Evolutionary conservation across 163 green algal species (phyloP), one percentile per base, ranked within the genome.

Genomic region (Chloromonas sp.): DNA sequence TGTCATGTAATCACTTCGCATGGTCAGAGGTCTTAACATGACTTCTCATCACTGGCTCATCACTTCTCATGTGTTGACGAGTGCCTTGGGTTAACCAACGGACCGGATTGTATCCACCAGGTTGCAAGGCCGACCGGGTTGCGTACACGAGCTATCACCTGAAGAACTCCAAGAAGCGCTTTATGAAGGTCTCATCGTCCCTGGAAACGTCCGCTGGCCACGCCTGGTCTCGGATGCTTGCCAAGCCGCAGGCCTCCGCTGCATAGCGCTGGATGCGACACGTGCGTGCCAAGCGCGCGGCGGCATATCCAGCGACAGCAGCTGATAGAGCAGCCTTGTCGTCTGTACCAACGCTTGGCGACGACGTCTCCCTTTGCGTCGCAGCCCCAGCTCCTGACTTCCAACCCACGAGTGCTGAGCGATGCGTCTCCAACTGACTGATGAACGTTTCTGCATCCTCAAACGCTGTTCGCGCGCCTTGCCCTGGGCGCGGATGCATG

Each of bases 401-500:
- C 66, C 66, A 74, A 5, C 66, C 66, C 5, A 11, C 66, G 5
- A 74, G 66, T 11, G 5, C 66, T 11, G 5, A 5, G 11, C 66
- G 66, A 11, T 74, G 66, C 66, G 5, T 74, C 5, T 74, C 66
- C 66, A 74, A 11, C 5, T 15, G 66, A 5, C 5, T 15, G 5
- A 74, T 11, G 5, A 74, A 11, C 66, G 11, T 11, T 5, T 11
- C 5, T 5, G 66, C 66, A 11, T 74, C 87, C 86, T 91, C 88
- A 83, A 91, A 91, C 2, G 88, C 84, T 36, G 80, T 85, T 3
- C 86, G 82, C 1, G 86, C 88, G 1, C 86, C 86, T 77, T 90
- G 88, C 11, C 84, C 88, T 1, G 86, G 86, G 1, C 83, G 83
- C 58, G 86, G 78, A 79, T 91, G 86, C 88, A 90, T 91, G 13